Conservation (phyloP, 2,329 filamentous ascomycete species). For the Aspergillus hiratsukae region DNA sequence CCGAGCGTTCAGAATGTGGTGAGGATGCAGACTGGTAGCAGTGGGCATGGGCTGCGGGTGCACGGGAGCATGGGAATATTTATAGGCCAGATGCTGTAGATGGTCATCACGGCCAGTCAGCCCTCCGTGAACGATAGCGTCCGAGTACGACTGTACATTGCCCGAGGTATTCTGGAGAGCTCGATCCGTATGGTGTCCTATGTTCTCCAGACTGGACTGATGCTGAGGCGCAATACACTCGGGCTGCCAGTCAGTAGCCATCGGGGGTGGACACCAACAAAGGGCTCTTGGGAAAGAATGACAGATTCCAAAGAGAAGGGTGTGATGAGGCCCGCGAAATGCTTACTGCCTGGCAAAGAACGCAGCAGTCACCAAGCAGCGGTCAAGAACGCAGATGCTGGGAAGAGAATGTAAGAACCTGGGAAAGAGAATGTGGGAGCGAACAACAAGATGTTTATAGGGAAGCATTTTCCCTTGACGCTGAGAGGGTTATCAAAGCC, state of each 20-base stretch:
- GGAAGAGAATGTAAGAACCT: conserved; percentile 41
- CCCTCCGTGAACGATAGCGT: conserved; percentile 27
- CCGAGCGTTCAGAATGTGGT: conserved; percentile 26
- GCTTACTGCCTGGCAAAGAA: conserved; percentile 37
- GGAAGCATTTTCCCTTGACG: conserved; percentile 26
- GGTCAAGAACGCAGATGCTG: conserved; percentile 36
- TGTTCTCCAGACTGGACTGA: conserved; percentile 32
- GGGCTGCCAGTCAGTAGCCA: conserved; percentile 40
- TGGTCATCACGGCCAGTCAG: conserved; percentile 29
- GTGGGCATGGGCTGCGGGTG: conserved; percentile 23
- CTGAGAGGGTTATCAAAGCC: conserved; percentile 26
- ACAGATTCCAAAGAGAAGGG: conserved; percentile 35
- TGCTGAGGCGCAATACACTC: conserved; percentile 36
- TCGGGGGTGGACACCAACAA: conserved; percentile 30
- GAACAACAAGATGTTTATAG: conserved; percentile 41
- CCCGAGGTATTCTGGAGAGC: conserved; percentile 41
- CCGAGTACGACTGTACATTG: conserved; percentile 40
- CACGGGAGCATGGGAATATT: conserved; percentile 30
- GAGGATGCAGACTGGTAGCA: conserved; percentile 23
- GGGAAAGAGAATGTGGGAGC: conserved; percentile 43
- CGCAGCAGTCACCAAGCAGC: conserved; percentile 32
- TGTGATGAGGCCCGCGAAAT: conserved; percentile 31
- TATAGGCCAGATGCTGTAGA: conserved; percentile 31
- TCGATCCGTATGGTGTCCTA: conserved; percentile 33
- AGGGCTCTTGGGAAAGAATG: conserved; percentile 37